Evolutionary conservation across 164 flowering plant species (phyloP), one percentile per base, ranked within the genome.

Genomic region (Chimonanthus salicifolius): DNA sequence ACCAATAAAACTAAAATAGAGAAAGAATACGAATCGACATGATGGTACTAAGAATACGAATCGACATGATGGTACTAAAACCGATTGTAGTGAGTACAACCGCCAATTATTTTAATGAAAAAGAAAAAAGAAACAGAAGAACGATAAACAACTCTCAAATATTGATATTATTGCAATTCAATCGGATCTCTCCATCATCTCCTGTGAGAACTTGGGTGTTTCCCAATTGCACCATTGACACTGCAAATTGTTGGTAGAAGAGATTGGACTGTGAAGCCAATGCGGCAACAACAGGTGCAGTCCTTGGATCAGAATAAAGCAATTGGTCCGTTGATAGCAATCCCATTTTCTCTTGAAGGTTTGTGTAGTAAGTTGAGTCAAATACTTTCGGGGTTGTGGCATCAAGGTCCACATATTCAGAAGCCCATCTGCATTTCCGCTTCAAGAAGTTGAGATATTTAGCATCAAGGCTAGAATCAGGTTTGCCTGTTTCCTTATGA

Each of bases 161-260:
- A 71, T 92, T 92, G 74, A 84, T 80, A 71, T 7, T 72, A 74
- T 72, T 82, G 89, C 98, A 93, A 4, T 83, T 76, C 45, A 64
- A 74, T 71, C 94, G 77, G 67, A 93, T 74, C 79, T 93, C 89
- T 43, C 92, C 94, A 62, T 88, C 87, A 16, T 84, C 69, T 18
- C 83, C 88, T 0, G 86, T 83, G 47, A 86, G 84, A 33, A 85
- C 88, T 44, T 82, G 80, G 62, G 84, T 75, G 48, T 83, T 87
- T 5, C 90, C 96, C 9, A 92, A 87, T 77, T 87, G 90, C 20
- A 78, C 83, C 94, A 92, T 92, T 44, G 98, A 87, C 15, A 80
- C 89, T 0, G 80, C 87, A 77, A 94, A 94, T 79, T 86, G 89
- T 58, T 74, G 74, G 5, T 18, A 7, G 85, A 88, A 92, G 16